Evolutionary conservation across 1,139 yeast genomes (phyloP).

Genomic region (Trichomonascaceae sp.): DNA sequence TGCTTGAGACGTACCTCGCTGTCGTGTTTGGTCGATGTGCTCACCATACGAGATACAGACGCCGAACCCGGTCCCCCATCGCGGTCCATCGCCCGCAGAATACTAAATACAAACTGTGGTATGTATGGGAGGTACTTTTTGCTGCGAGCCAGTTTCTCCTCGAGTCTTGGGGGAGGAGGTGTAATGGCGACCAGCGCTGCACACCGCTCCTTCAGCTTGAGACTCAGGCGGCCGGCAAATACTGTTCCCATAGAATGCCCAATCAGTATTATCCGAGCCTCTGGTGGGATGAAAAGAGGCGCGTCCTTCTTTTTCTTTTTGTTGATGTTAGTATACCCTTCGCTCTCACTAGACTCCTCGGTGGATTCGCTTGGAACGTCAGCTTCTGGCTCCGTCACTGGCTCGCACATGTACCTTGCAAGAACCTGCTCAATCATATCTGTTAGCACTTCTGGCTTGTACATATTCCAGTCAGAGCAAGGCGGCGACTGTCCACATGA

Average conservation of each 20-base stretch:
- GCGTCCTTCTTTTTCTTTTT: background rate
- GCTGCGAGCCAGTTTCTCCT: constrained; percentile 16
- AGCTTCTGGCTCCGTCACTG: constrained; percentile 5
- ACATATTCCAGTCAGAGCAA: constrained; percentile 25
- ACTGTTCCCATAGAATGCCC: constrained; percentile 74
- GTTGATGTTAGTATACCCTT: too few species aligned
- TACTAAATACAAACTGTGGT: constrained; percentile 39
- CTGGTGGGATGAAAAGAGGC: background rate
- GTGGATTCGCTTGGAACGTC: background rate
- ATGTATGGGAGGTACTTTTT: constrained; percentile 22
- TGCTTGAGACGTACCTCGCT: constrained; percentile 41
- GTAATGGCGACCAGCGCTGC: constrained; percentile 28
- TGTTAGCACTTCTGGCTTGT: constrained; percentile 37
- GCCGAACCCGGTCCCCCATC: constrained; percentile 46
- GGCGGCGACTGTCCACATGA: constrained; percentile 49
- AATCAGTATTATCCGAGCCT: constrained; percentile 35
- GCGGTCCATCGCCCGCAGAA: constrained; percentile 47
- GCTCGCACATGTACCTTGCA: too few species aligned
- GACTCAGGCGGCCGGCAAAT: constrained; percentile 37
- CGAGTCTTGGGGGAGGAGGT: constrained; percentile 41
- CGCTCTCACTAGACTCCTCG: background rate
- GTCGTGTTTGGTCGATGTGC: constrained; percentile 19
- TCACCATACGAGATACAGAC: constrained; percentile 44
- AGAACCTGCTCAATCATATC: constrained; percentile 26
- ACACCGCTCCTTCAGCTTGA: constrained; percentile 27